Base-by-base conservation (phyloP, 495 filamentous ascomycete genomes). In the Hypomontagnella submonticulosa region DNA sequence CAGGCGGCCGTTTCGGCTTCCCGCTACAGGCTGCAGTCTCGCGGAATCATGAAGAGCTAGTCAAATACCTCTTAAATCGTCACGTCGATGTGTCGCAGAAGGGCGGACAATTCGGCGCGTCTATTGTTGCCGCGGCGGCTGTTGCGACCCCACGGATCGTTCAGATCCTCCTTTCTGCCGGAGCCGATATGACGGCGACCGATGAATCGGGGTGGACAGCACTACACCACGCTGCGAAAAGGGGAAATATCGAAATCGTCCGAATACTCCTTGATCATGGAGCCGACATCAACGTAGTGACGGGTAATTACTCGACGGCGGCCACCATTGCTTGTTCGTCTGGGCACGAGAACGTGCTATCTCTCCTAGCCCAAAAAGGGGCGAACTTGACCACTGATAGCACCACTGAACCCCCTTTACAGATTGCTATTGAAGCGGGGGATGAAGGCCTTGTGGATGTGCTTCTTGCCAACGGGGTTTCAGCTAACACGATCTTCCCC, bases 381-480 rank as follows among this genome's bases (percentile, higher is more conserved):
- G 36, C 36, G 9, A 15, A 40, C 3, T 15, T 40, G 10, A 40
- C 36, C 10, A 11, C 10, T 40, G 36, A 40, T 40, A 11, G 3
- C 9, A 40, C 2, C 10, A 15, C 36, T 4, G 36, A 15, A 11
- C 10, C 36, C 10, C 36, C 36, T 11, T 15, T 40, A 8, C 36
- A 40, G 13, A 15, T 15, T 12, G 36, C 36, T 8, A 40, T 40
- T 11, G 36, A 40, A 11, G 36, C 10, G 2, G 36, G 36, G 3
- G 36, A 40, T 40, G 36, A 40, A 15, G 36, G 36, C 36, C 36
- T 40, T 15, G 36, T 40, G 36, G 36, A 40, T 40, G 36, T 40
- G 36, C 36, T 40, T 2, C 36, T 40, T 3, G 13, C 36, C 36
- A 40, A 40, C 9, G 36, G 36, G 36, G 36, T 40, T 15, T 40